Evolutionary conservation across 2,329 filamentous ascomycete genomes (phyloP), one percentile per base, ranked within the genome.

Genomic region (Monilinia laxa): DNA sequence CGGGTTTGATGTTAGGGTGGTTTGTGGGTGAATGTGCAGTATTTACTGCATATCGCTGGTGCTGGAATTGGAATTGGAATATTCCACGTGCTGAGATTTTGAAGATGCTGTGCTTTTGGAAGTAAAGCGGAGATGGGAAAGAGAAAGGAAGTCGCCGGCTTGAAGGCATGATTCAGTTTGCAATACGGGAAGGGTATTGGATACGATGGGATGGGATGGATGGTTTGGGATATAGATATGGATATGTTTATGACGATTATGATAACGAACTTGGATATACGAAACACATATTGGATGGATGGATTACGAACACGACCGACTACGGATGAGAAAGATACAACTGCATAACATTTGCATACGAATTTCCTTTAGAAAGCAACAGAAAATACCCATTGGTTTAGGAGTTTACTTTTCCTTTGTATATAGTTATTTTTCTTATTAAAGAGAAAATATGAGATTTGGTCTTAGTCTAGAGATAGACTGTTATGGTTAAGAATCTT

Each of bases 311-410:
- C 31, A 35, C 31, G 31, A 35, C 7, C 31, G 31, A 35, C 31
- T 1, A 60, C 11, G 9, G 45, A 60, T n/a, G 20, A 23, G 38
- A 38, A 45, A 38, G 28, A 60, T 60, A 60, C 31, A 60, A 20
- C 28, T 51, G 58, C 45, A 60, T 23, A 51, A 38, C 28, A 18
- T 45, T 51, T 38, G 58, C 45, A 51, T 25, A 51, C 58, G 58
- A 60, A 51, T 60, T 51, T 60, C 58, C 20, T 60, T 51, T 51
- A 51, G 7, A 38, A 60, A 60, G 28, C 28, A 60, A 35, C 53
- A 57, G 42, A 55, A 55, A 64, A 64, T 64, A 64, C 52, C 62
- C 62, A 57, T 35, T 57, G 52, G 40, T 38, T 35, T 35, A 47
- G 62, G 62, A 45, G 62, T 64, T 64, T 38, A 20, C 16, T 40